Conservation (phyloP, 1,284 basidiomycete species). For the Cryptococcus jaspeensis region DNA sequence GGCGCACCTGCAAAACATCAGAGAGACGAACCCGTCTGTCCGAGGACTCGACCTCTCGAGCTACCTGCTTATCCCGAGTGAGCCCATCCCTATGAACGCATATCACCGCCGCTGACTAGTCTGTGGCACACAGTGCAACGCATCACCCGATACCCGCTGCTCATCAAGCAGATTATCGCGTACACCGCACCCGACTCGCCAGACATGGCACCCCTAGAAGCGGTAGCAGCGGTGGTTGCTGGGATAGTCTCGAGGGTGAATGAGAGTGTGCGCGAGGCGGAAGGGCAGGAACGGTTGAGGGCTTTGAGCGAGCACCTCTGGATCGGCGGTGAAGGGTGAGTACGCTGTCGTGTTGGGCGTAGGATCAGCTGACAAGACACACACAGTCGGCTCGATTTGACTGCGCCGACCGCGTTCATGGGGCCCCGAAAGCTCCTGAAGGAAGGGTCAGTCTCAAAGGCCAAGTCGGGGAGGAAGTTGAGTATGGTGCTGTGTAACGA, state of each 20-base stretch:
- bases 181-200: conserved; percentile 64
- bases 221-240: conserved; percentile 66
- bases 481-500: conserved; percentile 76
- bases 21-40: conserved; percentile 63
- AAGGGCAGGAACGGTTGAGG: conserved; percentile 69
- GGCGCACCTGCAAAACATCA: conserved; percentile 57
- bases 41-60: conserved; percentile 85
- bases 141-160: conserved; percentile 83
- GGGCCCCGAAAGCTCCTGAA: conserved; percentile 72
- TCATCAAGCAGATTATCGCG: conserved; percentile 79
- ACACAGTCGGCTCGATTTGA: conserved; percentile 77
- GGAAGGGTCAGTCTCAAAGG: conserved; percentile 74
- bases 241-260: conserved; percentile 76
- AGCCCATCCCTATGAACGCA: conserved; percentile 34
- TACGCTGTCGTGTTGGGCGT: conserved; percentile 7
- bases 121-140: conserved; percentile 72
- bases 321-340: conserved; percentile 75
- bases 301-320: conserved; percentile 74
- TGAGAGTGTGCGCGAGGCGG: conserved; percentile 82
- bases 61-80: conserved; percentile 86
- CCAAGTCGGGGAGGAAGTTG: conserved; percentile 78
- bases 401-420: conserved; percentile 77
- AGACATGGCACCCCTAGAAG: conserved; percentile 57
- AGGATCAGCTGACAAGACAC: background rate
- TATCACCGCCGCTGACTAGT: background rate